Evolutionary conservation across 805 yeast genomes (phyloP), one percentile per base, ranked within the genome.

Genomic region (Myxozyma geophila): DNA sequence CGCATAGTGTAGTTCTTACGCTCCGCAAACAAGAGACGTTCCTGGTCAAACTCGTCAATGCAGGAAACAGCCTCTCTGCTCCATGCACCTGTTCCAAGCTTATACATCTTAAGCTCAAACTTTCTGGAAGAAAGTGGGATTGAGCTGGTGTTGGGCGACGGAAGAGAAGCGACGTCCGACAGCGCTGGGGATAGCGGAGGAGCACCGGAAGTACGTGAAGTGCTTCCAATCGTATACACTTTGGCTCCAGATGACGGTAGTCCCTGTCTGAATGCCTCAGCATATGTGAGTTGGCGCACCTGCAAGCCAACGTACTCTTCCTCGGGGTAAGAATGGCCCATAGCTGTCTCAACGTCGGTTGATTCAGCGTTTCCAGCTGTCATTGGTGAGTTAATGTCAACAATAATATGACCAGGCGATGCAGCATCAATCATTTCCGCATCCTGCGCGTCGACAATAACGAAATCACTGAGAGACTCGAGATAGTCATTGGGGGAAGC

Each of bases 281-380:
- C 62, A 46, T 62, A 62, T 17, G 62, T 62, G 40, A 53, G 58
- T 19, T 50, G 62, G 17, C 65, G 65, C 8, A 58, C 59, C 17
- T 58, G 49, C 53, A 62, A 41, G 41, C 54, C 53, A 19, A 62
- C 62, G 35, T 54, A 62, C 28, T 50, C 65, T n/a, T 61, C 62
- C 37, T 50, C 51, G 46, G 57, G 23, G 15, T 12, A 44, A 7
- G 61, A 36, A 28, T 33, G 17, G 39, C 54, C 35, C 7, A 33
- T 12, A 35, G 13, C 43, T 12, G 35, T 19, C 47, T 51, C 53
- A 8, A 48, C 33, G 13, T 35, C 35, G 33, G 44, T 23, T 10
- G 54, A 17, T 33, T 53, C 53, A 23, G 28, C 35, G 36, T 37
- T 19, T 9, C 7, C 35, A 35, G 19, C 23, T 6, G 54, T 40